Evolutionary conservation across 2,329 filamentous ascomycete genomes (phyloP).

Genomic region (Xylariaceae sp.): DNA sequence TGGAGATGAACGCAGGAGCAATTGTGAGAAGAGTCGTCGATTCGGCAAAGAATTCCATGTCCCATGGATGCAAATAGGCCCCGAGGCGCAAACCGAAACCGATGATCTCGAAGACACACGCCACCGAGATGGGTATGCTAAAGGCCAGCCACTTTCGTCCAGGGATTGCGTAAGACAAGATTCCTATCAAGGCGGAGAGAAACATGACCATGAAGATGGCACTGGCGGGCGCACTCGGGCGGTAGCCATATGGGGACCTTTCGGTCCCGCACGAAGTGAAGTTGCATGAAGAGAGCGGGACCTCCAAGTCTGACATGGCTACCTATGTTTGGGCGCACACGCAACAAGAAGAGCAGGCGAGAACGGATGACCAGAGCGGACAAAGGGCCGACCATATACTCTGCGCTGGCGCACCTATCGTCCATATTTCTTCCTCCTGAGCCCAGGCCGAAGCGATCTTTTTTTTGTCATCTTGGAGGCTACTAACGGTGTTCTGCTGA

Average conservation of each 20-base stretch:
- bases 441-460: no score
- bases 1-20: constrained; percentile 21
- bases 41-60: constrained; percentile 14
- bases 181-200: constrained; percentile 12
- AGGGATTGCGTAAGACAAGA: constrained; percentile 10
- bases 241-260: constrained; percentile 18
- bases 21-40: constrained; percentile 18
- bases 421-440: no score
- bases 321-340: no score
- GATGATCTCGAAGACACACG: constrained; percentile 17
- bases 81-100: constrained; percentile 17
- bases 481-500: no score
- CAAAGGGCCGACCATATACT: no score
- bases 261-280: constrained; percentile 14
- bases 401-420: no score
- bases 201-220: constrained; percentile 17
- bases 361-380: no score
- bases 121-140: constrained; percentile 15
- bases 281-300: constrained; percentile 10
- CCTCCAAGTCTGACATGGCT: no score
- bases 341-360: no score
- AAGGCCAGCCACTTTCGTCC: constrained; percentile 12
- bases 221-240: constrained; percentile 12
- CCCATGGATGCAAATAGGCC: constrained; percentile 18
- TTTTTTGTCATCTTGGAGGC: no score